Evolutionary conservation across 495 filamentous ascomycete species (phyloP).

Genomic region (Cercophora scortea): DNA sequence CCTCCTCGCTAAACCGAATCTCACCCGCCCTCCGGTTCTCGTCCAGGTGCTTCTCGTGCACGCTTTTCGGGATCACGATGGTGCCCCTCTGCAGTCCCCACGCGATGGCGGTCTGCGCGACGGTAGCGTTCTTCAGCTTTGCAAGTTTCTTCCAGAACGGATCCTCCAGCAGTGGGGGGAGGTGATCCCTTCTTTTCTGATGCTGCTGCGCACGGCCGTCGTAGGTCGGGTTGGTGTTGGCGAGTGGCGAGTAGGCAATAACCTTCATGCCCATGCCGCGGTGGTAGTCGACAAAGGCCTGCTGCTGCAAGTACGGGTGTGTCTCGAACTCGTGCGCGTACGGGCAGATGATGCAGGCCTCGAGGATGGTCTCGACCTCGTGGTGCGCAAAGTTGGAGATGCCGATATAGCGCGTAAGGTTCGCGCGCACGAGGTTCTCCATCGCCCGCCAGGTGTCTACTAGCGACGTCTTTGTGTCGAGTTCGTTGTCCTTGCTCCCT

Average conservation of each 20-base stretch:
- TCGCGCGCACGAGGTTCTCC: conserved; percentile 45
- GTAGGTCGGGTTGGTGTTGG: conserved; percentile 40
- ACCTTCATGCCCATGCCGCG: conserved; percentile 50
- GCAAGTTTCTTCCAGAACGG: conserved; percentile 42
- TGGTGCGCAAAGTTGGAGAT: conserved; percentile 59
- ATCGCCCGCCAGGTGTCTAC: conserved; percentile 57
- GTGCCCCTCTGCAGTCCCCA: conserved; percentile 59
- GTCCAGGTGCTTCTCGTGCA: not conserved
- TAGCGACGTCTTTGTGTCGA: not conserved
- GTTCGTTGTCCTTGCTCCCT: not conserved
- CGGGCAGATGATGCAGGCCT: conserved; percentile 48
- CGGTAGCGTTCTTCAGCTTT: conserved; percentile 26
- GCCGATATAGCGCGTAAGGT: conserved; percentile 54
- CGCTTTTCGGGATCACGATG: conserved; percentile 57
- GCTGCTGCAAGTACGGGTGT: conserved; percentile 49
- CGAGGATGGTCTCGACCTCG: conserved; percentile 51
- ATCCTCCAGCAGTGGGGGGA: not conserved
- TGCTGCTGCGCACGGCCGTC: not conserved
- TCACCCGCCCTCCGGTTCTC: not conserved
- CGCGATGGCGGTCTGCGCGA: conserved; percentile 31
- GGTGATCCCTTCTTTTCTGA: not conserved
- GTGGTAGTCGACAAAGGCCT: conserved; percentile 48
- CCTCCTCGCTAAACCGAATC: not conserved
- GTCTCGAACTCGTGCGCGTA: conserved; percentile 60
- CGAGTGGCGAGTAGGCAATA: conserved; percentile 61